These are phyloP conservation scores for Penicillium alfredii DNA, from an alignment of 495 filamentous ascomycete genomes.

Conservation along the genomic window DNA sequence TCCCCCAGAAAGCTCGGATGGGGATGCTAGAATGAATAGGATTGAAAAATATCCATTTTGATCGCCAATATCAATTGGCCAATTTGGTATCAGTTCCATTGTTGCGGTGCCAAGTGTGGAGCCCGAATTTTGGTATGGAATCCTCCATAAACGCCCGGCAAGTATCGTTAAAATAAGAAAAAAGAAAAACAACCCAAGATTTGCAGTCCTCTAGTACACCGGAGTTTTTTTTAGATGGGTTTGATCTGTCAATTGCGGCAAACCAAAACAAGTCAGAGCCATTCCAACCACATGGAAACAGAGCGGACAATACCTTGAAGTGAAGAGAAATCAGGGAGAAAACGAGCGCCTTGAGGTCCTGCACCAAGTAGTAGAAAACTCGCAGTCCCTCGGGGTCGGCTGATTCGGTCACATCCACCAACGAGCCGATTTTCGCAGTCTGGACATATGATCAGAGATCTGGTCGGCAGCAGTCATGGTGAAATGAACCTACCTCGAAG, in stretches of 20 bases:
- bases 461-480: no score
- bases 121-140: conserved; percentile 6
- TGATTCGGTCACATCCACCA: conserved; percentile 94
- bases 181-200: conserved; percentile 4
- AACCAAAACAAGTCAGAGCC: background rate
- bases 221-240: conserved; percentile 53
- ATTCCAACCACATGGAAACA: background rate
- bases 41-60: no score
- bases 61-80: no score
- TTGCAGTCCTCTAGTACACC: background rate
- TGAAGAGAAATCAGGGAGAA: conserved; percentile 95
- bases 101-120: conserved; percentile 1
- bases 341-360: conserved; percentile 93
- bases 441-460: no score
- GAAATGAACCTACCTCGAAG: conserved; percentile 77
- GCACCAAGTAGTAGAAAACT: conserved; percentile 99
- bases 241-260: conserved; percentile 53
- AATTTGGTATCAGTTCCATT: conserved; percentile 8
- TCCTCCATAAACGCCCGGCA: conserved; percentile 21
- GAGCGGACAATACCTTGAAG: conserved; percentile 66
- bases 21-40: no score
- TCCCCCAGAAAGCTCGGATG: no score
- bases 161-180: conserved; percentile 17
- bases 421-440: conserved; percentile 97
- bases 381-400: conserved; percentile 92